phyloP scores from a whole-genome alignment of 2,329 filamentous ascomycete genomes.

The Pyricularia sp. region DNA sequence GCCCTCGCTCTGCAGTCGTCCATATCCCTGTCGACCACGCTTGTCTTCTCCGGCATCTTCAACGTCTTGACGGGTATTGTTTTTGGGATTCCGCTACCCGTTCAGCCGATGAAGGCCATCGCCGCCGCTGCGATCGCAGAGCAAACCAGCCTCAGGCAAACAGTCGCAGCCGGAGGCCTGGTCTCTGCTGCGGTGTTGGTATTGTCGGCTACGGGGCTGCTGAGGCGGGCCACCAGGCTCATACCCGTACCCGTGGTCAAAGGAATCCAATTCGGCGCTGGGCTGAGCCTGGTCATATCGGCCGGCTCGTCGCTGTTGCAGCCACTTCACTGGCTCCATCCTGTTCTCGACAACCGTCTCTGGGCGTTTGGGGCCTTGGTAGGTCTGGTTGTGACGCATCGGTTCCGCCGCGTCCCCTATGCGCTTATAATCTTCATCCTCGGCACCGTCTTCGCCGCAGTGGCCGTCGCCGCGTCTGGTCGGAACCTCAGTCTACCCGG shows the following conservation, averaged over 20 bases:
- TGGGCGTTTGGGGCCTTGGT: slow-evolving; percentile 67
- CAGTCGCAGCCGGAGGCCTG: slow-evolving; percentile 71
- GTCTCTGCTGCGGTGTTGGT: slow-evolving; percentile 62
- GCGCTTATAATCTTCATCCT: slow-evolving; percentile 59
- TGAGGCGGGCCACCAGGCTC: slow-evolving; percentile 57
- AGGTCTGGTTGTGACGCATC: slow-evolving; percentile 54
- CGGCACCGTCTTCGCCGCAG: slow-evolving; percentile 46
- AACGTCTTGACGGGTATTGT: slow-evolving; percentile 71
- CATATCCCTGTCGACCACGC: slow-evolving; percentile 68
- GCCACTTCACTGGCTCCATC: slow-evolving; percentile 50
- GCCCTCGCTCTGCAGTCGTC: slow-evolving; percentile 67
- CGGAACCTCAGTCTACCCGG: slow-evolving; percentile 26
- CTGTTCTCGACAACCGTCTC: slow-evolving; percentile 60
- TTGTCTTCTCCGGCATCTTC: slow-evolving; percentile 78
- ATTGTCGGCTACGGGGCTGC: slow-evolving; percentile 66
- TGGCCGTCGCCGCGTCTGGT: slow-evolving; percentile 18
- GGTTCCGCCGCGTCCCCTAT: slow-evolving; percentile 58
- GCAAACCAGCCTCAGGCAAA: slow-evolving; percentile 52
- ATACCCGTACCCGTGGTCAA: slow-evolving; percentile 84
- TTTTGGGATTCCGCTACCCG: slow-evolving; percentile 82
- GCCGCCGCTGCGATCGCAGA: slow-evolving; percentile 75
- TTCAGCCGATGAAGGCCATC: slow-evolving; percentile 87
- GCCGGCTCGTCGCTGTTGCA: slow-evolving; percentile 57
- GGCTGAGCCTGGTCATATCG: slow-evolving; percentile 67
- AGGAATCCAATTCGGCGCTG: slow-evolving; percentile 88